Conservation (phyloP, 768 basidiomycete genomes). For the Pholiota conissans region DNA sequence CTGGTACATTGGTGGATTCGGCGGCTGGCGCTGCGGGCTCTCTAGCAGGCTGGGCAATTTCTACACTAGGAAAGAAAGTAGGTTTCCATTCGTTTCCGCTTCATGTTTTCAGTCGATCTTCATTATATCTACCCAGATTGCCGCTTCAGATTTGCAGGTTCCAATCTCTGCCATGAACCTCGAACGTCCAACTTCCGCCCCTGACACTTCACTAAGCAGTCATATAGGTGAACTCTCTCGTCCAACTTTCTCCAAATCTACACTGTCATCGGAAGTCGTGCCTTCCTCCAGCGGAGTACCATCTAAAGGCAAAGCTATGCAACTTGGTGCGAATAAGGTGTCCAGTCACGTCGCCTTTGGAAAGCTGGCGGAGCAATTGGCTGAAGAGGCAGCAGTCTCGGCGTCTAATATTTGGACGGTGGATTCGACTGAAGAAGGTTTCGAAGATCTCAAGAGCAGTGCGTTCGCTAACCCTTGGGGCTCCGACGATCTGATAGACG, state of each 20-base stretch:
- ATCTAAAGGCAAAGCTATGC: slow-evolving; percentile 59
- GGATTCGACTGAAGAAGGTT: not conserved
- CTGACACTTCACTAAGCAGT: slow-evolving; percentile 25
- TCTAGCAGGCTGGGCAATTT: slow-evolving; percentile 95
- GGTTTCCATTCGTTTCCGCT: slow-evolving; percentile 4
- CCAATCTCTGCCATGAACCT: slow-evolving; percentile 45
- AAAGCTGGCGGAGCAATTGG: slow-evolving; percentile 52
- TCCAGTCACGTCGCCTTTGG: slow-evolving; percentile 29
- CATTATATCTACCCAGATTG: slow-evolving; percentile 46
- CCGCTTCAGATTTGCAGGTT: slow-evolving; percentile 70
- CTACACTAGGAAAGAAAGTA: slow-evolving; percentile 84
- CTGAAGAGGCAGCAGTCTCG: slow-evolving; percentile 53
- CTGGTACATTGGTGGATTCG: slow-evolving; percentile 69
- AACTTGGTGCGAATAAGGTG: slow-evolving; percentile 61
- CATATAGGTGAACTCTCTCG: slow-evolving; percentile 26
- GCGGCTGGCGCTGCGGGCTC: slow-evolving; percentile 92
- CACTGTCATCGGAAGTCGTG: slow-evolving; percentile 12
- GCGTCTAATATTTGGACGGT: slow-evolving; percentile 16
- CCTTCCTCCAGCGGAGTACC: slow-evolving; percentile 12
- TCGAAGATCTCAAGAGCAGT: slow-evolving; percentile 3
- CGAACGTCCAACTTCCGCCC: slow-evolving; percentile 44
- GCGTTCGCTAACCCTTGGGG: slow-evolving; percentile 65
- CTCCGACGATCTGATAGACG: slow-evolving; percentile 83
- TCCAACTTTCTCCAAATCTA: slow-evolving; percentile 18
- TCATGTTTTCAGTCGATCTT: not conserved